Evolutionary conservation across 169 alveolate genomes (phyloP), one percentile per base, ranked within the genome.

Genomic region (Plasmodium inui): DNA sequence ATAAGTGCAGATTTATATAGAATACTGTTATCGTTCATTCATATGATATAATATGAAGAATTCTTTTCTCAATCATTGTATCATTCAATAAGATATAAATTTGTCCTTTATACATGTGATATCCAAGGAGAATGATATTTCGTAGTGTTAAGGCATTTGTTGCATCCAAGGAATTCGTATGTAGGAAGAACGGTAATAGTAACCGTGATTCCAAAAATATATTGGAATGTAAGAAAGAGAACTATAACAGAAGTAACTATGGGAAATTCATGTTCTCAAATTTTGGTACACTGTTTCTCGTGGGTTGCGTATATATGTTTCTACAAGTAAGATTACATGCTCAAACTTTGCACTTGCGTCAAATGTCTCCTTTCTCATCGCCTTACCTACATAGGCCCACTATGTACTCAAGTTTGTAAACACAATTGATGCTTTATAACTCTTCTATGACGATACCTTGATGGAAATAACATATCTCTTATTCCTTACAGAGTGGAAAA

Each of bases 261-360:
- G 32, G 83, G 32, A 76, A 28, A 76, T 76, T n/a, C 3, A 76
- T 50, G 50, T 32, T 76, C 32, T 76, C 83, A 76, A 28, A 12
- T 14, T 76, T 32, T 26, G 50, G 67, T 1, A 76, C 30, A 37
- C 14, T 32, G 28, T 32, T 76, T 76, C 50, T 76, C 22, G 34
- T 76, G 30, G 46, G 41, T 28, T 32, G 22, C 41, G 6, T 76
- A 32, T 32, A 37, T 76, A 8, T 76, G 28, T 76, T 76, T 37
- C 8, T 76, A 28, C 37, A 76, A 76, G 83, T 76, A 76, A 76
- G 83, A 76, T 76, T 76, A 28, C 41, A 28, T 76, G 50, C 19
- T 3, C 8, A 50, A 10, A 76, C 6, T 22, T 5, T 76, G 67
- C 32, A 76, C 30, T 28, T 37, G 8, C 22, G 26, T 3, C 30